Evolutionary conservation across 2,329 filamentous ascomycete species (phyloP).

Genomic region (Lasiodiplodia hormozganensis): DNA sequence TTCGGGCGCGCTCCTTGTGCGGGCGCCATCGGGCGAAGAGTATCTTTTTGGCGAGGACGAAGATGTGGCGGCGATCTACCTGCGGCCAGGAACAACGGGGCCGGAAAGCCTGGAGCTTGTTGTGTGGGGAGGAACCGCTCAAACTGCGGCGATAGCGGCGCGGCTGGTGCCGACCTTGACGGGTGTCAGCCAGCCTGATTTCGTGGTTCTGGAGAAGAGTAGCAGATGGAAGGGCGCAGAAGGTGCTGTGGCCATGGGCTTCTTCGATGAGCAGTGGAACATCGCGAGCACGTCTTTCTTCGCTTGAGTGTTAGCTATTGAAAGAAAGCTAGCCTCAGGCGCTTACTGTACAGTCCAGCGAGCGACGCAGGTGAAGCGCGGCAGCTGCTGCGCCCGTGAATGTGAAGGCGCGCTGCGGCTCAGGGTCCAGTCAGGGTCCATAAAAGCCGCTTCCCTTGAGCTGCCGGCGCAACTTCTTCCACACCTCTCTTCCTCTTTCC

Average conservation of each 20-base stretch:
- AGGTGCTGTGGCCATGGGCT: conserved; percentile 61
- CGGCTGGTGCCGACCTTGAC: conserved; percentile 63
- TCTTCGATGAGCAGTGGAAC: conserved; percentile 62
- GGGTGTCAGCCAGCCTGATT: conserved; percentile 65
- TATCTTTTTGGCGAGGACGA: conserved; percentile 40
- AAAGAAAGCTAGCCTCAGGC: background rate
- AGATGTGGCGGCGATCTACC: conserved; percentile 58
- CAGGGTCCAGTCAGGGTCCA: background rate
- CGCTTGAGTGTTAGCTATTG: conserved; percentile 1
- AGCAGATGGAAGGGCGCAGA: conserved; percentile 60
- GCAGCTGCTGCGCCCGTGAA: background rate
- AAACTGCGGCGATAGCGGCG: conserved; percentile 57
- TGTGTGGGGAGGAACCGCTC: conserved; percentile 60
- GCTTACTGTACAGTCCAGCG: background rate
- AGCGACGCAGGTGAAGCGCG: background rate
- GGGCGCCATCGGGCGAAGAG: conserved; percentile 32
- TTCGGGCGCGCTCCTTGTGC: background rate
- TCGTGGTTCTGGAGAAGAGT: conserved; percentile 56
- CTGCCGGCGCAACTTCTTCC: conserved; percentile 12
- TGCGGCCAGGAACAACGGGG: conserved; percentile 50
- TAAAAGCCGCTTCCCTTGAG: background rate
- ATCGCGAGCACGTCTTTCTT: conserved; percentile 57
- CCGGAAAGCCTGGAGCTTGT: conserved; percentile 60
- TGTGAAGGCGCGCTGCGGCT: background rate
- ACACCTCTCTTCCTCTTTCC: background rate